Base-by-base conservation (phyloP, 495 filamentous ascomycete species). In the Aspergillus steynii region DNA sequence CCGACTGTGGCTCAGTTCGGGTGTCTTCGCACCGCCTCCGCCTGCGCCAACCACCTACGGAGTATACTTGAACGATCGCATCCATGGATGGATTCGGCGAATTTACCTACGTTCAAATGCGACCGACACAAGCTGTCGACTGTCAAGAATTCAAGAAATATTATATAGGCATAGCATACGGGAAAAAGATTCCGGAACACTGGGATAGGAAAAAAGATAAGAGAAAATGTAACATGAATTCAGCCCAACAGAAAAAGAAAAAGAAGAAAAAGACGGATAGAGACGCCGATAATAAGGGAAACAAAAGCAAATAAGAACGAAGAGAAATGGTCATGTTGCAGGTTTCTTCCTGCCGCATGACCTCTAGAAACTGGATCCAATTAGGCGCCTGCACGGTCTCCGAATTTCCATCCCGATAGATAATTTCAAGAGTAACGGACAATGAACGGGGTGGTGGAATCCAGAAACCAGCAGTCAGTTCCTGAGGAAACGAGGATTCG, bases 121-220 rank as follows among this genome's bases (percentile, higher is more conserved):
- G 31, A 34, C 6, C 31, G 2, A 7, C 6, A 34, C 31, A 9
- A 34, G 6, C 9, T 7, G 20, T 31, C 25, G 32, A 29, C 15
- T 8, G 27, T 45, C 1, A 29, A 6, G 26, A 52, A 51, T 59
- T 29, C 59, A 55, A 58, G 61, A 66, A 69, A 70, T 75, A 77
- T 77, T 79, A 79, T 77, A 73, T 78, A 71, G 62, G 66, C 64
- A 69, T 76, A 68, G 61, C 68, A 77, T 77, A 75, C 72, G 74
- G 61, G 62, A 53, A 62, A 56, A 42, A 42, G 37, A 61, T 57
- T 71, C 63, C 66, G 66, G 26, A 60, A 58, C 29, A 46, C 51
- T 29, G 59, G 56, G 58, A 59, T 51, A 34, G 10, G 62, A 62
- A 50, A 58, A 54, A 45, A 45, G 58, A 69, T 59, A 55, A 61